Evolutionary conservation across 106 monocot genomes (phyloP).

Genomic region (Dendrobium officinale): DNA sequence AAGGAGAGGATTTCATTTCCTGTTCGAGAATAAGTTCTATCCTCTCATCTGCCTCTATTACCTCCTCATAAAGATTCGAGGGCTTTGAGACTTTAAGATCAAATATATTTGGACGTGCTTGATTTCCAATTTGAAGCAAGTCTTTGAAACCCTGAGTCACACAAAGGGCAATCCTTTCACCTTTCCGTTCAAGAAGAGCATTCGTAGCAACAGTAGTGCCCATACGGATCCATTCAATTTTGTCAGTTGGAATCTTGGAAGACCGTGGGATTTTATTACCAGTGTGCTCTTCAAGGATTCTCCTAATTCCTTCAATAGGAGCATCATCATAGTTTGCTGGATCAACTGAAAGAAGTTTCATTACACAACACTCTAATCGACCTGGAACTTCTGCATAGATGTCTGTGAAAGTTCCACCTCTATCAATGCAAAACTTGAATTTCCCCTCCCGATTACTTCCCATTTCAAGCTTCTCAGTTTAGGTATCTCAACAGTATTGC

Average conservation of each 20-base stretch:
- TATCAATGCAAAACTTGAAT: conserved; percentile 89
- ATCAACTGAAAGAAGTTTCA: conserved; percentile 90
- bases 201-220: conserved; percentile 97
- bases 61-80: conserved; percentile 88
- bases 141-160: conserved; percentile 81
- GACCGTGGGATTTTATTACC: conserved; percentile 55
- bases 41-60: conserved; percentile 90
- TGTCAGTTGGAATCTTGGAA: conserved; percentile 83
- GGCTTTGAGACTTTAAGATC: conserved; percentile 81
- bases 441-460: conserved; percentile 44
- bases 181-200: conserved; percentile 90
- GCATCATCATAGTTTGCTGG: conserved; percentile 92
- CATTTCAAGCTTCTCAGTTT: conserved; percentile 25
- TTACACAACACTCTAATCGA: conserved; percentile 40
- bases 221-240: conserved; percentile 97
- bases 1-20: conserved; percentile 18
- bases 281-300: conserved; percentile 73
- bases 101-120: conserved; percentile 86
- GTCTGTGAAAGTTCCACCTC: conserved; percentile 97
- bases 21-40: conserved; percentile 56
- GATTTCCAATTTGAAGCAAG: conserved; percentile 93
- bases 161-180: conserved; percentile 89
- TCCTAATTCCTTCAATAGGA: conserved; percentile 80
- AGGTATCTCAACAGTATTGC: not conserved
- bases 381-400: conserved; percentile 89